Evolutionary conservation across 164 flowering plant species (phyloP).

Genomic region (Amborella trichopoda): DNA sequence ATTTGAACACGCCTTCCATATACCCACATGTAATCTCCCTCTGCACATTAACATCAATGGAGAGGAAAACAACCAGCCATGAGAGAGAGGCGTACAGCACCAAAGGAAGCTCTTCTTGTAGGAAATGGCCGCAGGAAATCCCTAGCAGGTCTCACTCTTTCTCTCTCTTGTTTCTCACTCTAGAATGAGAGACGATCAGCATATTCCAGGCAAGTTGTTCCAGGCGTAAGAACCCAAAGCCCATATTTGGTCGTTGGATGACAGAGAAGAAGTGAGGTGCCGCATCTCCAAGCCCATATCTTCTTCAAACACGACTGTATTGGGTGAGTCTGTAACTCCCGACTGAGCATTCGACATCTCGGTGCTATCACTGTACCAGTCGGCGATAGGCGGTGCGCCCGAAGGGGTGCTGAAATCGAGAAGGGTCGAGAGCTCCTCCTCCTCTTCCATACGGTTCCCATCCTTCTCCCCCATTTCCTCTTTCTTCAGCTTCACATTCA

Average conservation of each 20-base stretch:
- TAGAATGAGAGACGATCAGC: too few species aligned
- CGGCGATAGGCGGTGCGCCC: slow-evolving; percentile 15
- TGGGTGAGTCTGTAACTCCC: slow-evolving; percentile 5
- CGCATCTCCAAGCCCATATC: slow-evolving; percentile 19
- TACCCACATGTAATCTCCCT: too few species aligned
- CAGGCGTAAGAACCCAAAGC: slow-evolving; percentile 17
- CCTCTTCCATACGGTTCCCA: too few species aligned
- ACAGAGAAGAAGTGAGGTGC: slow-evolving; percentile 11
- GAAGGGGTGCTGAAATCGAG: slow-evolving; percentile 26
- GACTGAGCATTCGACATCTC: slow-evolving; percentile 18
- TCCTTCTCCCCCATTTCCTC: slow-evolving; percentile 15
- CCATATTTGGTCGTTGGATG: slow-evolving; percentile 15
- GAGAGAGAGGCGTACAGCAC: too few species aligned
- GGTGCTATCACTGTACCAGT: slow-evolving; percentile 21
- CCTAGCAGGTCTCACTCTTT: too few species aligned
- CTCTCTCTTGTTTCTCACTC: too few species aligned
- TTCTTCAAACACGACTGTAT: slow-evolving; percentile 3
- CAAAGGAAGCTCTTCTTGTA: too few species aligned
- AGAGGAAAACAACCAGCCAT: too few species aligned
- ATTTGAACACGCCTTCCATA: too few species aligned
- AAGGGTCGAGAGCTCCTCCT: slow-evolving; percentile 31
- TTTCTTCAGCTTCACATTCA: slow-evolving; percentile 8
- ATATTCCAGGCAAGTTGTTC: slow-evolving; percentile 42
- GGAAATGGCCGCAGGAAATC: too few species aligned
- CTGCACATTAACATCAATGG: too few species aligned